A percentile compares a stretch with the other conserved stretches of the same genome.
These are phyloP conservation scores for Podospora sp. DNA, from an alignment of 495 filamentous ascomycete species.

Conservation along the genomic window DNA sequence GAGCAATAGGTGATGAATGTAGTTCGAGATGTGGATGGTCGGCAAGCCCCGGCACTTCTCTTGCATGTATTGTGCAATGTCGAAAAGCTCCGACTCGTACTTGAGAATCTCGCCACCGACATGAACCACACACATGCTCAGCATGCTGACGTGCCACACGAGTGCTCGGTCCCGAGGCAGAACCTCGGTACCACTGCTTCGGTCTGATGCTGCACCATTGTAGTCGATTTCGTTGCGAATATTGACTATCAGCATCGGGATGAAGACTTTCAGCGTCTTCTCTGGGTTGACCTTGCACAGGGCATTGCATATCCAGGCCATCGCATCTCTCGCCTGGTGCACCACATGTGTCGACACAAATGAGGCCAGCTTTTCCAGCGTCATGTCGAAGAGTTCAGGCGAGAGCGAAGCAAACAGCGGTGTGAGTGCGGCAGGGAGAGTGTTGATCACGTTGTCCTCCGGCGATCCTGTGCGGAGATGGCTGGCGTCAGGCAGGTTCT, in stretches of 20 bases:
- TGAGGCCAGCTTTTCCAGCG: constrained; percentile 84
- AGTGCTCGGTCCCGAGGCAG: constrained; percentile 88
- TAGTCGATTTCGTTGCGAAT: constrained; percentile 97
- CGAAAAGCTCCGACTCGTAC: constrained; percentile 84
- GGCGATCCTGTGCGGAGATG: constrained; percentile 85
- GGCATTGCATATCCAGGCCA: constrained; percentile 97
- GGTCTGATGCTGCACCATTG: constrained; percentile 92
- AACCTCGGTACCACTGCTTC: constrained; percentile 90
- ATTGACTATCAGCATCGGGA: constrained; percentile 84
- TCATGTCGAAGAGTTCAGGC: constrained; percentile 88
- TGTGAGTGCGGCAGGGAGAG: constrained; percentile 86
- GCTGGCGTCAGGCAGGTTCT: constrained; percentile 91
- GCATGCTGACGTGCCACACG: constrained; percentile 95
- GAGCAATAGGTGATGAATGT: constrained; percentile 97
- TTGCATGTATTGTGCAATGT: constrained; percentile 94
- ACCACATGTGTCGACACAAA: constrained; percentile 97
- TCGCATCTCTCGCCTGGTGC: constrained; percentile 94
- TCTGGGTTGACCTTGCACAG: constrained; percentile 92
- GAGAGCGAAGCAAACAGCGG: constrained; percentile 91
- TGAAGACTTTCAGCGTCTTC: constrained; percentile 85
- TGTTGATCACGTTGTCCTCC: constrained; percentile 97
- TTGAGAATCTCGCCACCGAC: constrained; percentile 86
- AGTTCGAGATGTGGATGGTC: constrained; percentile 94
- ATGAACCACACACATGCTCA: constrained; percentile 98
- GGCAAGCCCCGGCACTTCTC: constrained; percentile 90